These are phyloP conservation scores for Closterium sp. DNA, from an alignment of 139 green algal genomes.

Conservation along the genomic window DNA sequence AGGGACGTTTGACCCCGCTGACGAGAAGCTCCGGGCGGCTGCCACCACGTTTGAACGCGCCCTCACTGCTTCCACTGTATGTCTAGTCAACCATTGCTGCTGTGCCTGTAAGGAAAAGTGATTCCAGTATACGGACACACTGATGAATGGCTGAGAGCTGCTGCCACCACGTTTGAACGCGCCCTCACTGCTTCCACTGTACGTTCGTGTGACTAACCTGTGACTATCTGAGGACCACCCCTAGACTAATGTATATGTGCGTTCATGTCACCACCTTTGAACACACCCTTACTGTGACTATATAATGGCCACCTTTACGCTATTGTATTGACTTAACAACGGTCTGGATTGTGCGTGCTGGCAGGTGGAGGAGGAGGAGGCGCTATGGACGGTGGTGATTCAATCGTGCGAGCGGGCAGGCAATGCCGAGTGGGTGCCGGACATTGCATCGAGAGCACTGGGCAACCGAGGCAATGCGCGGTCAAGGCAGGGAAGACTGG, in stretches of 20 bases:
- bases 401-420: conserved; percentile 4
- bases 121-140: no score
- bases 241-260: no score
- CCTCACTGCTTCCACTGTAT: background rate
- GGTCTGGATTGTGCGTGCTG: background rate
- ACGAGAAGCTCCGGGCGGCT: background rate
- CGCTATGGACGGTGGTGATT: conserved; percentile 52
- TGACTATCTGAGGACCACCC: no score
- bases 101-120: no score
- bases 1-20: background rate
- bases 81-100: no score
- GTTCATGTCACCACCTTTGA: no score
- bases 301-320: no score
- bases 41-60: conserved; percentile 3
- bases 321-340: no score
- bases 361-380: conserved; percentile 54
- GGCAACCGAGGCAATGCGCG: conserved; percentile 57
- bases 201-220: no score
- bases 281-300: no score
- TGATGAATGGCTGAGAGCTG: no score
- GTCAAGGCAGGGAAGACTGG: conserved; percentile 22
- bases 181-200: conserved; percentile 3
- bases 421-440: conserved; percentile 32
- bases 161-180: background rate
- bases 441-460: conserved; percentile 39